phyloP scores from a whole-genome alignment of 495 filamentous ascomycete species.

The Penicillium fimorum region DNA sequence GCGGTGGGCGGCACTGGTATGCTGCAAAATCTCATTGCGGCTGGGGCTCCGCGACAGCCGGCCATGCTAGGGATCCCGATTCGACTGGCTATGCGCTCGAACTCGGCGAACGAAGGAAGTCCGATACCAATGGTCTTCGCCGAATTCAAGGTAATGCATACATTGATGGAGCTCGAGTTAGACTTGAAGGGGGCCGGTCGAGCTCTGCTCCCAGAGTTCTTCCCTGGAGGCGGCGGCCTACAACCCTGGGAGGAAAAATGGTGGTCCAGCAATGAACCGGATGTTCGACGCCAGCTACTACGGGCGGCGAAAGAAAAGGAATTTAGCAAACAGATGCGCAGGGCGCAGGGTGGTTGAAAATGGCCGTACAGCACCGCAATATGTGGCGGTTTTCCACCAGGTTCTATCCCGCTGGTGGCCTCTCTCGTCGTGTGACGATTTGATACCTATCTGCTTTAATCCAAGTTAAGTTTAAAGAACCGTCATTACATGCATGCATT shows the following conservation, averaged over 20 bases:
- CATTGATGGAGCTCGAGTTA: slow-evolving; percentile 30
- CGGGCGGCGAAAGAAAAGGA: neutral
- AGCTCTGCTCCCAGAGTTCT: slow-evolving; percentile 33
- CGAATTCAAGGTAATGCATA: slow-evolving; percentile 34
- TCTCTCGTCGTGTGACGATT: neutral
- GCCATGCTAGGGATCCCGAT: slow-evolving; percentile 30
- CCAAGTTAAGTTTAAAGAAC: neutral
- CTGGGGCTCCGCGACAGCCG: slow-evolving; percentile 31
- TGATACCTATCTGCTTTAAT: neutral
- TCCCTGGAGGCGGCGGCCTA: slow-evolving; percentile 22
- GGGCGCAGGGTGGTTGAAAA: neutral
- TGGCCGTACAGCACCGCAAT: too few relatives aligned
- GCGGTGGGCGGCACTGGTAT: slow-evolving; percentile 46
- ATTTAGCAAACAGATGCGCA: neutral
- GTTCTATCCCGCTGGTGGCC: neutral
- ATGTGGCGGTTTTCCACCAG: neutral
- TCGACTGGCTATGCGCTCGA: slow-evolving; percentile 12
- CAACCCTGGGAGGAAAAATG: neutral
- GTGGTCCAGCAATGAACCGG: neutral
- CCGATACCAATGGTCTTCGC: slow-evolving; percentile 16
- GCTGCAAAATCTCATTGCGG: slow-evolving; percentile 45
- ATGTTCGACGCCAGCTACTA: neutral
- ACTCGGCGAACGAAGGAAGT: neutral
- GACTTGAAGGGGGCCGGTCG: slow-evolving; percentile 29
- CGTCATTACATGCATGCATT: neutral